phyloP scores from a whole-genome alignment of 352 stramenopile species.

The Pythium sukuiense region DNA sequence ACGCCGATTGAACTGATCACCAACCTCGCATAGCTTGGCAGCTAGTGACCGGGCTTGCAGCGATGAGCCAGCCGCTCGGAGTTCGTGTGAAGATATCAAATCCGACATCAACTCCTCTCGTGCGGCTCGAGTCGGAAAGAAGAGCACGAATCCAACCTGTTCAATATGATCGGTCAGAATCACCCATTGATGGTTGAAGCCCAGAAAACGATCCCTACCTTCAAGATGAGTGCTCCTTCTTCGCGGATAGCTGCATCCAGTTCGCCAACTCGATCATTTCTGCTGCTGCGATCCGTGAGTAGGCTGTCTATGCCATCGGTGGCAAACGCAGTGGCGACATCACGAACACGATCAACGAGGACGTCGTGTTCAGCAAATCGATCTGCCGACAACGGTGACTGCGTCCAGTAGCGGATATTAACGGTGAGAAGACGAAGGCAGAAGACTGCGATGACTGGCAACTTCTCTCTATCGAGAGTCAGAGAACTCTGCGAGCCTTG shows the following conservation, averaged over 20 bases:
- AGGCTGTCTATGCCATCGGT: neutral
- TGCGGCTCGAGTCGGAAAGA: neutral
- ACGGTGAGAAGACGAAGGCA: conserved; percentile 4
- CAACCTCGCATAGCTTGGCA: neutral
- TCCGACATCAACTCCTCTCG: neutral
- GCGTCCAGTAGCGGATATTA: neutral
- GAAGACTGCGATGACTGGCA: neutral
- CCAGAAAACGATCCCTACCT: neutral
- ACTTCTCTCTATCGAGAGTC: neutral
- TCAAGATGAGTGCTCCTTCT: conserved; percentile 3
- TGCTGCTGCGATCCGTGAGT: neutral
- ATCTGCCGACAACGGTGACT: neutral
- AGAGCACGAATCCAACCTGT: neutral
- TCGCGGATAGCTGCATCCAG: neutral
- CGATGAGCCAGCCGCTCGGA: neutral
- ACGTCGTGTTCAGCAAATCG: neutral
- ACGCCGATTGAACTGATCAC: neutral
- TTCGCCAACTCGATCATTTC: neutral
- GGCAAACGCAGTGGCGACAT: neutral
- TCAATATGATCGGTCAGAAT: neutral
- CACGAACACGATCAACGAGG: neutral
- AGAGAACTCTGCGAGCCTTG: neutral
- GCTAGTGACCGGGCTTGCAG: neutral
- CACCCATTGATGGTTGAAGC: neutral
- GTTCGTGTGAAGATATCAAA: neutral